Base-by-base conservation (phyloP, 1,139 yeast genomes). In the Candida smagusa region DNA sequence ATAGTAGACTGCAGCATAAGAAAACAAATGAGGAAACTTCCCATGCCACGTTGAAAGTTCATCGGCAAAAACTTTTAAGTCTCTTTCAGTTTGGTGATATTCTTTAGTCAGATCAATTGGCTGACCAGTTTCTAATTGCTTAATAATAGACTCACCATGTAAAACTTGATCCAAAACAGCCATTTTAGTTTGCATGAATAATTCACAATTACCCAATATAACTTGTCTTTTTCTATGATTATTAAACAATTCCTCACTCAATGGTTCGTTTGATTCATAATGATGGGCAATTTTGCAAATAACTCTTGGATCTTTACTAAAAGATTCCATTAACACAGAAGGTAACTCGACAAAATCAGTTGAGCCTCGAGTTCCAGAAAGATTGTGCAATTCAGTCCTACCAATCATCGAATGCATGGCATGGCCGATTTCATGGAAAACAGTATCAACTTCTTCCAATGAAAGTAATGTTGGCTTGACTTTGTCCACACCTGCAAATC, bases 361-460 rank as follows among this genome's bases (percentile, higher is more conserved):
- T 6, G 89, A 86, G 55, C 97, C 92, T 43, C 99, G 72, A 0
- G 98, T 92, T 2, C 99, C 98, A 19, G 95, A 83, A 11, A 92
- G 83, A 55, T 90, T 94, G 56, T 94, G 98, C 35, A 92, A 65
- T 33, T 81, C 74, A 0, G 98, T 92, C 44, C 92, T 73, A 0
- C 97, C 98, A 22, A 92, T 67, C 97, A 92, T 90, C 6, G 97
- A 88, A 59, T 92, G 98, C 80, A 92, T 85, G 2, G 98, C 98
- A 62, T 92, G 99, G 1, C 99, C 99, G 96, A 92, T 89, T 61
- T 92, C 99, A 61, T 92, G 99, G 65, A 94, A 92, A 25, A 92
- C 65, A 0, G 98, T 92, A 53, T 90, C 96, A 4, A 92, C 90
- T 53, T 94, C 97, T 41, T 74, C 79, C 43, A 87, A 70, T 7